Percentiles rank a stretch among this genome's conserved stretches.
Conservation (phyloP, 192 early-diverging fungal genomes). For the Spinellus fusiger region DNA sequence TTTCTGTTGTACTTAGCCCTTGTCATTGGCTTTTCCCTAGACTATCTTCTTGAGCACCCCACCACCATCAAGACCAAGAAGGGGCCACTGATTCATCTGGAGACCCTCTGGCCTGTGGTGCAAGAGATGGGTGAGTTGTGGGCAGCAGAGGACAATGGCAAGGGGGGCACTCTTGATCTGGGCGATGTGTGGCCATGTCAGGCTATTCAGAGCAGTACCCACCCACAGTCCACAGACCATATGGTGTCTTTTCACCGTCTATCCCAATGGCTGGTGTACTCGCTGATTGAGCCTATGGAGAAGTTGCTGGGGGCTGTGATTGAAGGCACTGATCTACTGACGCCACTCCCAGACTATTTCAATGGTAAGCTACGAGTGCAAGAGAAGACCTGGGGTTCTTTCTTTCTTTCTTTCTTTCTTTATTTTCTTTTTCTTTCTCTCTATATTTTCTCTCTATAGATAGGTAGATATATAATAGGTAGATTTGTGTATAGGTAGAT, state of each 20-base stretch:
- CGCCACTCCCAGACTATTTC: slow-evolving; percentile 81
- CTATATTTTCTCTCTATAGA: background rate
- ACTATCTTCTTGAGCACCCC: slow-evolving; percentile 60
- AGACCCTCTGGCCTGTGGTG: slow-evolving; percentile 75
- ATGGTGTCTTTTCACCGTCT: slow-evolving; percentile 86
- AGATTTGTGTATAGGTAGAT: background rate
- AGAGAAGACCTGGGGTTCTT: background rate
- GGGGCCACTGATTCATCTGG: slow-evolving; percentile 44
- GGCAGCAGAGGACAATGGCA: slow-evolving; percentile 66
- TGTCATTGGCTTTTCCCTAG: slow-evolving; percentile 1
- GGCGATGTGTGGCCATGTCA: slow-evolving; percentile 35
- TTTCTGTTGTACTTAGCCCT: background rate
- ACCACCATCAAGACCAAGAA: slow-evolving; percentile 37
- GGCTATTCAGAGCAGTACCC: slow-evolving; percentile 11
- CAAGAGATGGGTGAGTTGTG: slow-evolving; percentile 76
- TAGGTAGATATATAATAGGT: background rate
- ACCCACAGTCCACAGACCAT: slow-evolving; percentile 23
- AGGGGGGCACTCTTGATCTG: slow-evolving; percentile 65
- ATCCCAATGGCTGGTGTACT: slow-evolving; percentile 94
- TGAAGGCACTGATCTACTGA: slow-evolving; percentile 63
- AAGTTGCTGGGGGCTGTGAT: slow-evolving; percentile 42
- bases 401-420: background rate
- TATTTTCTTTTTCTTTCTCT: background rate
- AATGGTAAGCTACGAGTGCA: slow-evolving; percentile 45
- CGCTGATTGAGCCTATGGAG: slow-evolving; percentile 76